Base-by-base conservation (phyloP, 805 yeast genomes). In the Wickerhamomyces mucosus region DNA sequence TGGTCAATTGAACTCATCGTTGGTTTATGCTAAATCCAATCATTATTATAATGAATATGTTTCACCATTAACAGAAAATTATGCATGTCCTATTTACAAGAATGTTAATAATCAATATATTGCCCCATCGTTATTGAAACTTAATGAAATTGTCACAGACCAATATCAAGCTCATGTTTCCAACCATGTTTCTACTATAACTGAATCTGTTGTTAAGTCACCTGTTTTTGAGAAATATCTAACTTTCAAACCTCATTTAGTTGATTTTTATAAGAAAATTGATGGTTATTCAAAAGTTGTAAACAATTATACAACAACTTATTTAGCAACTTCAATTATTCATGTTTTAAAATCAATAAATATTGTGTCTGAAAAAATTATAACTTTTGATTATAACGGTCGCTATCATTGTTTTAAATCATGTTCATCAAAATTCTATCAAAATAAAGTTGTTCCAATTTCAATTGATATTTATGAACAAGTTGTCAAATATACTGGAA, bases 21-120 rank as follows among this genome's bases (percentile, higher is more conserved):
- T 32, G 10, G 33, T 29, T 18, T 32, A 33, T 31, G 25, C 34
- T 32, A 22, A 34, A 9, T 33, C 35, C 9, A 31, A 32, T 32
- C 28, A 34, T 30, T 42, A 40, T 37, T 48, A 46, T 24, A 40
- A 33, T 13, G 41, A 36, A 7, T 43, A 45, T 30, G 31, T 46
- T 21, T 34, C 36, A 12, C 49, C 47, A 4, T 17, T 38, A 18
- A 10, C n/a, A 18, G 30, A 48, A 28, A 5, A 22, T 22, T 29
- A 38, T 21, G n/a, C 25, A n/a, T n/a, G n/a, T 6, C 22, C 27
- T 2, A 5, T 38, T 11, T 35, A 36, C 16, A 26, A 25, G 5
- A 11, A 19, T 11, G 21, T n/a, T n/a, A n/a, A n/a, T n/a, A n/a
- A n/a, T n/a, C n/a, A 33, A 2, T 37, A 40, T 18, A 29, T 46